Conservation (phyloP, 441 rosid species). For the Pelargonium exstipulatum region DNA sequence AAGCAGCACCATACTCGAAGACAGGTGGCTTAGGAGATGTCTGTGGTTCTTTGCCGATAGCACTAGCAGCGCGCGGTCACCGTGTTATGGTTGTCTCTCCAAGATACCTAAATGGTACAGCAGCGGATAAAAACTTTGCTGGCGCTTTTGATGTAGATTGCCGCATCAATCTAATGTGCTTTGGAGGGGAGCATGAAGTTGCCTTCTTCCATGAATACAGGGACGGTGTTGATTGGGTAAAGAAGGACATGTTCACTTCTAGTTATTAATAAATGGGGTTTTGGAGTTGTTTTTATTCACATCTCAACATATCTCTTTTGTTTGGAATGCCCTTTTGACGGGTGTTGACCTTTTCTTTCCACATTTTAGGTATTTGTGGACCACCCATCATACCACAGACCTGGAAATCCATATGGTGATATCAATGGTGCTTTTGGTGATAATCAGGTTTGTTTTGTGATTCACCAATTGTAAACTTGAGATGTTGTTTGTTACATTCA, state of each 20-base stretch:
- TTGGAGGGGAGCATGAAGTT: conserved; percentile 70
- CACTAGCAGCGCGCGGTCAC: conserved; percentile 73
- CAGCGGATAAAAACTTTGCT: conserved; percentile 42
- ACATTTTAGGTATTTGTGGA: conserved; percentile 70
- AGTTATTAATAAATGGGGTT: conserved; percentile 1
- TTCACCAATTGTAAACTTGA: not conserved
- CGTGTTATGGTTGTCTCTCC: conserved; percentile 95
- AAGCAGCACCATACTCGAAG: conserved; percentile 93
- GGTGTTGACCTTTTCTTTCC: too few relatives aligned
- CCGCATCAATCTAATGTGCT: conserved; percentile 50
- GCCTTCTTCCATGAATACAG: conserved; percentile 80
- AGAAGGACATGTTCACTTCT: conserved; percentile 16
- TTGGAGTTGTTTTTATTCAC: not conserved
- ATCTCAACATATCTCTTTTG: not conserved
- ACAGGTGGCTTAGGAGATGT: conserved; percentile 97
- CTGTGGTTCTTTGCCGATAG: conserved; percentile 86
- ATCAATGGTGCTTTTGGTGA: conserved; percentile 75
- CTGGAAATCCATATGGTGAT: conserved; percentile 90
- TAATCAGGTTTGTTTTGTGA: conserved; percentile 56
- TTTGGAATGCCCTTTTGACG: too few relatives aligned
- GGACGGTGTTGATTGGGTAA: conserved; percentile 93
- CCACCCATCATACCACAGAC: conserved; percentile 76
- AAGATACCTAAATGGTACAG: conserved; percentile 58
- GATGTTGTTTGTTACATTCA: not conserved
- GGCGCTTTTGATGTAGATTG: conserved; percentile 41